Percentiles rank a stretch among this genome's conserved stretches.
Conservation (phyloP, 441 rosid species). For the Gossypium lobatum region DNA sequence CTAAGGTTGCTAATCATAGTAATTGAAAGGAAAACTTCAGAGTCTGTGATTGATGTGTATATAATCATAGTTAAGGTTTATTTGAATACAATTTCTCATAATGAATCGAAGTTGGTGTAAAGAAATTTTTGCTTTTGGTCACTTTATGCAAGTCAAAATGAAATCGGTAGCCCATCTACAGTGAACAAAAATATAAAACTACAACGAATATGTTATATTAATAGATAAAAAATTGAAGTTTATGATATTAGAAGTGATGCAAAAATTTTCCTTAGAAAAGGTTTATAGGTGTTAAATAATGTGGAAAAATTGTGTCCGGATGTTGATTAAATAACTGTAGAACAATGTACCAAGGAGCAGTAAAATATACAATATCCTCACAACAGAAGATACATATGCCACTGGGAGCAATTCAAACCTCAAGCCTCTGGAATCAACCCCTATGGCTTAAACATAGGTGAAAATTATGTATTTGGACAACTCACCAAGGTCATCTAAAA, state of each 20-base stretch:
- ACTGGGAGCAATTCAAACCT: neutral
- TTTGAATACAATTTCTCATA: neutral
- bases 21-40: neutral
- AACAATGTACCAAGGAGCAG: neutral
- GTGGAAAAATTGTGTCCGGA: neutral
- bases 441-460: neutral
- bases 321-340: neutral
- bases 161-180: neutral
- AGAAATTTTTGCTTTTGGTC: neutral
- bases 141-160: neutral
- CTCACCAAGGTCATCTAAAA: neutral
- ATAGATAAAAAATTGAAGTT: neutral
- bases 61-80: neutral
- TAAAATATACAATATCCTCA: neutral
- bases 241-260: neutral
- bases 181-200: neutral
- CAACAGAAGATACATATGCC: neutral
- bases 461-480: conserved; percentile 1
- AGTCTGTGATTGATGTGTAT: neutral
- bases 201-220: neutral
- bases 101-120: neutral
- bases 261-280: neutral
- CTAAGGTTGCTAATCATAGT: neutral
- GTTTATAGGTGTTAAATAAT: neutral
- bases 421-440: neutral